phyloP scores from a whole-genome alignment of 2,329 filamentous ascomycete genomes.

The Emmonsiellopsis sp. region DNA sequence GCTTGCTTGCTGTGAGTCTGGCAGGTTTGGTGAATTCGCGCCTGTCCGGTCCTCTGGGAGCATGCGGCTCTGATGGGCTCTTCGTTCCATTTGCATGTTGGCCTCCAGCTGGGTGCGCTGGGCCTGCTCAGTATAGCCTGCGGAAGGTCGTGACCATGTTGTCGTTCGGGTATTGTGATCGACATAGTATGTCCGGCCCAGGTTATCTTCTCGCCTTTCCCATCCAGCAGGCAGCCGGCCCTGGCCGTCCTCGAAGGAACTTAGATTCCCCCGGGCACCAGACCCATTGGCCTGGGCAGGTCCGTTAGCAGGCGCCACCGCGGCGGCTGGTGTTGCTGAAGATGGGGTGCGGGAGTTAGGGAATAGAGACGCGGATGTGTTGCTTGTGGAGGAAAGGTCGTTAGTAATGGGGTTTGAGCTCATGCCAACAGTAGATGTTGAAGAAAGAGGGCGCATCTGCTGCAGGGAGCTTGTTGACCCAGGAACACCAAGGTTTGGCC shows the following conservation, averaged over 20 bases:
- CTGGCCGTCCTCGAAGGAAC: slow-evolving; percentile 93
- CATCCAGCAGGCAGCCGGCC: slow-evolving; percentile 86
- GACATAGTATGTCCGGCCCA: slow-evolving; percentile 94
- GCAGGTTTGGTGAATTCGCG: slow-evolving; percentile 75
- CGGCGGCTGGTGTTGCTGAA: slow-evolving; percentile 29
- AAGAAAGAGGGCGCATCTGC: slow-evolving; percentile 25
- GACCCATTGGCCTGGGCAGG: slow-evolving; percentile 25
- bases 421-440: slow-evolving; percentile 24
- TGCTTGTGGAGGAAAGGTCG: slow-evolving; percentile 21
- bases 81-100: slow-evolving; percentile 84
- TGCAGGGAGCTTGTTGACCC: slow-evolving; percentile 13
- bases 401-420: slow-evolving; percentile 19
- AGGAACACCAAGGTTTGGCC: slow-evolving; percentile 4
- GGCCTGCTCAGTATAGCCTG: slow-evolving; percentile 64
- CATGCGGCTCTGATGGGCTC: slow-evolving; percentile 90
- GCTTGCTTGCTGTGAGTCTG: slow-evolving; percentile 38
- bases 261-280: slow-evolving; percentile 53
- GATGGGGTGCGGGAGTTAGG: slow-evolving; percentile 27
- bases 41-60: slow-evolving; percentile 92
- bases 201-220: slow-evolving; percentile 91
- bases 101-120: slow-evolving; percentile 75
- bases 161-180: slow-evolving; percentile 96
- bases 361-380: slow-evolving; percentile 26
- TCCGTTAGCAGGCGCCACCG: slow-evolving; percentile 32
- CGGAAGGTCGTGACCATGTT: slow-evolving; percentile 88